Evolutionary conservation across 2,329 filamentous ascomycete species (phyloP), one percentile per base, ranked within the genome.

Genomic region (Arthrobotrys conoides): DNA sequence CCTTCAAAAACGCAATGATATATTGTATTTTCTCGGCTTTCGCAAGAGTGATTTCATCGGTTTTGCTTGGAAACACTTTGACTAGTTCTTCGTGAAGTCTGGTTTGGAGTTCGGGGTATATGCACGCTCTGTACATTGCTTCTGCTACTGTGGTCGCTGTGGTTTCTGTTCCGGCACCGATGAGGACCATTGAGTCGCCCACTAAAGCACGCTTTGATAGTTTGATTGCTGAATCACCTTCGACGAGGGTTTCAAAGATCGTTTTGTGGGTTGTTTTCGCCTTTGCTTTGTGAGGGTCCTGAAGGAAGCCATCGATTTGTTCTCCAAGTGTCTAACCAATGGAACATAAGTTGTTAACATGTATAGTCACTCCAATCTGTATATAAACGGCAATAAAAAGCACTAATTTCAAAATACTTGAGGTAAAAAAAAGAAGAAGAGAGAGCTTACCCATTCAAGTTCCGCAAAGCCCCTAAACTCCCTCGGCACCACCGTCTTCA

Each of bases 11-110:
- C 10, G 48, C 44, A 6, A 27, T 59, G 8, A 73, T 22, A 55
- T 73, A 73, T 33, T 51, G 61, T 16, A 73, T 49, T 22, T 49
- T 66, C 27, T 73, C 49, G 9, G 61, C 64, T 49, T 59, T 59
- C 4, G 59, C 24, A 18, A 49, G n/a, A 30, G 70, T 48, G 5
- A 73, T 49, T 16, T 66, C 49, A 18, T 59, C 30, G 8, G 16
- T 3, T 4, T 30, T 38, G 14, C 18, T 38, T 14, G 61, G 70
- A 30, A 73, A 73, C 1, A 41, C 70, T 12, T 51, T 22, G n/a
- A 67, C 61, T 3, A 61, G 10, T 33, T 73, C 70, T 41, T 73
- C 24, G n/a, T 67, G 70, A 5, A 73, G 44, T 24, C 22, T 20
- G 27, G 46, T n/a, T 24, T 73, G 70, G 12, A 73, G 24, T 4